These are phyloP conservation scores for Cordyceps cateniannulata DNA, from an alignment of 2,329 filamentous ascomycete species.

Conservation along the genomic window DNA sequence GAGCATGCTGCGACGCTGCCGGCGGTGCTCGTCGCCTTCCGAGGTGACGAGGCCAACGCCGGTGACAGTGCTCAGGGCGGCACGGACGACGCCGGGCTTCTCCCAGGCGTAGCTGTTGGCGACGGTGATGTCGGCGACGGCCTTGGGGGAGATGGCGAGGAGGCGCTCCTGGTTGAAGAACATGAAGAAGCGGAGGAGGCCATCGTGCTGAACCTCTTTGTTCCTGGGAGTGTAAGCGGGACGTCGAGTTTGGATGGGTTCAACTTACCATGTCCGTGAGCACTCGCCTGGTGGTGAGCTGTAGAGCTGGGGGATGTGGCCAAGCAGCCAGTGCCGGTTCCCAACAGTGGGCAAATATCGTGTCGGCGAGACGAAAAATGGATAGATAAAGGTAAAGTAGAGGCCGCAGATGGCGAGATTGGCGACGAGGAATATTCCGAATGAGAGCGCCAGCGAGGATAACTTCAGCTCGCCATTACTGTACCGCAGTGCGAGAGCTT, in stretches of 20 bases:
- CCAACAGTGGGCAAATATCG: conserved; percentile 36
- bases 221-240: conserved; percentile 37
- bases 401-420: conserved; percentile 19
- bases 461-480: neutral
- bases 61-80: conserved; percentile 55
- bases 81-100: conserved; percentile 52
- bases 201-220: conserved; percentile 56
- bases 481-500: neutral
- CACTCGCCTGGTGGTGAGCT: conserved; percentile 36
- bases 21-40: conserved; percentile 86
- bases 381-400: conserved; percentile 36
- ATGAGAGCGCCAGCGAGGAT: conserved; percentile 25
- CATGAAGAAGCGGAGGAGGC: conserved; percentile 60
- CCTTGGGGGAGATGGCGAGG: conserved; percentile 56
- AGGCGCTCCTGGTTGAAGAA: conserved; percentile 58
- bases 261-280: conserved; percentile 40
- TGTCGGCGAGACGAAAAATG: conserved; percentile 36
- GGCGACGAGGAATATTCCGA: conserved; percentile 29
- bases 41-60: conserved; percentile 70
- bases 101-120: conserved; percentile 63
- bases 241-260: too few relatives aligned
- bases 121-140: conserved; percentile 62
- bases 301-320: conserved; percentile 39
- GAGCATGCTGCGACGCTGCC: conserved; percentile 70
- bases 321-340: conserved; percentile 38